phyloP scores from a whole-genome alignment of 176 grass and related monocot genomes.

The Lolium perenne region DNA sequence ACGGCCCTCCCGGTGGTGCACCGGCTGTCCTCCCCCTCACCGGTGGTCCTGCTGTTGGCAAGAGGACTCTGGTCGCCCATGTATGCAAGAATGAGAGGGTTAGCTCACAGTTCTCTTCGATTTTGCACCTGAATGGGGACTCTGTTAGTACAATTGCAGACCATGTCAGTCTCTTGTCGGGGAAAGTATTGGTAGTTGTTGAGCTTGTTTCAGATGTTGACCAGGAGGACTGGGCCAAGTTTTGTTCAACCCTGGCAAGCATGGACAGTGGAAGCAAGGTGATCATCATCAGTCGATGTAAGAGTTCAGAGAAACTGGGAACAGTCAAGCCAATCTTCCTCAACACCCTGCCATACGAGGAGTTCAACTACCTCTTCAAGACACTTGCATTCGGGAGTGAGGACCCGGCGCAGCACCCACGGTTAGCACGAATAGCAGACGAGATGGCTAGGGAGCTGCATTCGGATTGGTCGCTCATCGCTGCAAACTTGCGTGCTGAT shows the following conservation, averaged over 20 bases:
- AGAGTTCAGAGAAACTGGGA: not conserved
- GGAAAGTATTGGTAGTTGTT: not conserved
- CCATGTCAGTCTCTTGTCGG: not conserved
- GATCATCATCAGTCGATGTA: not conserved
- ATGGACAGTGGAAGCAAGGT: not conserved
- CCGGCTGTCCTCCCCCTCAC: no score
- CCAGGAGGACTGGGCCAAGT: not conserved
- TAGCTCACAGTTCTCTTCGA: not conserved
- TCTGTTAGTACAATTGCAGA: not conserved
- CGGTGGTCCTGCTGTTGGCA: not conserved
- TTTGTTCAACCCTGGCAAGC: not conserved
- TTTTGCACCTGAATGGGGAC: not conserved
- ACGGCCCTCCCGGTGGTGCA: no score
- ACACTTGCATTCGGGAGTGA: not conserved
- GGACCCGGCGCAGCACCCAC: not conserved
- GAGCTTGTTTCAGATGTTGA: not conserved
- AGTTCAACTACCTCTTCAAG: slow-evolving; percentile 33
- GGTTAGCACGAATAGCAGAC: not conserved
- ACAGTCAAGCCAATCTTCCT: not conserved
- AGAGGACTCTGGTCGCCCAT: slow-evolving; percentile 1
- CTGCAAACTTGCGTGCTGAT: no score
- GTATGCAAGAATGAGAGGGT: slow-evolving; percentile 22
- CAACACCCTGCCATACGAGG: not conserved
- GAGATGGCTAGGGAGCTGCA: not conserved
- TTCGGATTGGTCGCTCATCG: not conserved